phyloP scores from a whole-genome alignment of 164 flowering plant genomes.

The Santalum album region DNA sequence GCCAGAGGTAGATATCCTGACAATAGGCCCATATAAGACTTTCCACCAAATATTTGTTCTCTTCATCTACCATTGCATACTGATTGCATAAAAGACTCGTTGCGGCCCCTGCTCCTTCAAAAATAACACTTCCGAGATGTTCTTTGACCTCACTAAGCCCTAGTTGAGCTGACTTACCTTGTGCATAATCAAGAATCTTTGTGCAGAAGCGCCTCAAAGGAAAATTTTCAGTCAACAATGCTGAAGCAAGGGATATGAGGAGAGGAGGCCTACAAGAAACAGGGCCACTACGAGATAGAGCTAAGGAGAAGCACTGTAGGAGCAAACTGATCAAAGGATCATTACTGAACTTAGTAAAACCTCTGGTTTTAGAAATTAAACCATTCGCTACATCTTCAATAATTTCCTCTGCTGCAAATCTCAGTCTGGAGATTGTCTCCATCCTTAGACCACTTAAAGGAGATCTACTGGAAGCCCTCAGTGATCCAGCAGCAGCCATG shows the following conservation, averaged over 20 bases:
- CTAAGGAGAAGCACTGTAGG: slow-evolving; percentile 57
- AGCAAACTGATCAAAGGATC: slow-evolving; percentile 28
- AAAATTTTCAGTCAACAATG: slow-evolving; percentile 59
- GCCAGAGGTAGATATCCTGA: slow-evolving; percentile 51
- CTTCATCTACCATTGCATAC: slow-evolving; percentile 56
- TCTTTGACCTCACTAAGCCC: slow-evolving; percentile 29
- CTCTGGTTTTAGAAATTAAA: slow-evolving; percentile 28
- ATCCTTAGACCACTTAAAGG: slow-evolving; percentile 14
- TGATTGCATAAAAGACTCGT: slow-evolving; percentile 74
- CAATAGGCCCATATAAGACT: slow-evolving; percentile 65
- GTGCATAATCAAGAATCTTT: slow-evolving; percentile 16
- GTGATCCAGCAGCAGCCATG: slow-evolving; percentile 70
- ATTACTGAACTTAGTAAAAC: slow-evolving; percentile 3
- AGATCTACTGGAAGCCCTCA: slow-evolving; percentile 49
- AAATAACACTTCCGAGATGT: slow-evolving; percentile 42
- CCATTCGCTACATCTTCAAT: slow-evolving; percentile 40
- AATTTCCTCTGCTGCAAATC: slow-evolving; percentile 41
- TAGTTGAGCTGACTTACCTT: slow-evolving; percentile 9
- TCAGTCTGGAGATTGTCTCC: slow-evolving; percentile 26
- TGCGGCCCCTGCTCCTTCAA: slow-evolving; percentile 81
- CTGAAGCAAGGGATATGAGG: slow-evolving; percentile 47
- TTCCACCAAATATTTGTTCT: slow-evolving; percentile 51
- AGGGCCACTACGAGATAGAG: slow-evolving; percentile 58
- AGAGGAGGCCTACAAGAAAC: slow-evolving; percentile 35
- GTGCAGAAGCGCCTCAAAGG: slow-evolving; percentile 45